Evolutionary conservation across 1,284 basidiomycete species (phyloP).

Genomic region (Stygiomarasmius scandens): DNA sequence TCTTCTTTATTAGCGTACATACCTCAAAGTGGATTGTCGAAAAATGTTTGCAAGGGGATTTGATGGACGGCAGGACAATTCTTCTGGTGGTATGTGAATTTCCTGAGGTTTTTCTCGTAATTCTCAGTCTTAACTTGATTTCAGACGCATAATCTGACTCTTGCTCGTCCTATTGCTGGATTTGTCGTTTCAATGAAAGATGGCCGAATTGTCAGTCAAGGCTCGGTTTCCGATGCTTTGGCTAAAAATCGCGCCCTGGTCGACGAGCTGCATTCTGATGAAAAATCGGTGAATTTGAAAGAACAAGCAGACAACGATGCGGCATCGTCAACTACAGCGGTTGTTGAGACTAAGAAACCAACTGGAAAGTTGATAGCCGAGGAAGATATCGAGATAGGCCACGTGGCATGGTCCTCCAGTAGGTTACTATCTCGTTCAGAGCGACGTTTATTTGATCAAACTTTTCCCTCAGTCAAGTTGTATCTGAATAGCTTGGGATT

Average conservation of each 20-base stretch:
- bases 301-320: too few relatives aligned
- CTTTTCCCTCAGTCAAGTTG: constrained; percentile 29
- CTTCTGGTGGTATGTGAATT: constrained; percentile 60
- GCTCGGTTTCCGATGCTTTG: constrained; percentile 37
- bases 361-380: constrained; percentile 45
- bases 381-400: constrained; percentile 52
- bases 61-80: constrained; percentile 49
- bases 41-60: constrained; percentile 57
- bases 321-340: background rate
- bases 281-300: constrained; percentile 19
- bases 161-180: constrained; percentile 65
- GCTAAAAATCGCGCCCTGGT: constrained; percentile 30
- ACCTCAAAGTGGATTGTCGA: constrained; percentile 62
- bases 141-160: constrained; percentile 73
- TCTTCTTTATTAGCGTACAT: constrained; percentile 48
- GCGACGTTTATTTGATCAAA: background rate
- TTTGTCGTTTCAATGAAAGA: constrained; percentile 63
- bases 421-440: background rate
- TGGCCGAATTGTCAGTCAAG: constrained; percentile 45
- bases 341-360: constrained; percentile 21
- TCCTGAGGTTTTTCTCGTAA: background rate
- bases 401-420: constrained; percentile 36
- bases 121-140: constrained; percentile 4
- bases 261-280: constrained; percentile 30
- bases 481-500: constrained; percentile 26